Evolutionary conservation across 2,329 filamentous ascomycete genomes (phyloP).

Genomic region (Aspergillus oerlinghausenensis): DNA sequence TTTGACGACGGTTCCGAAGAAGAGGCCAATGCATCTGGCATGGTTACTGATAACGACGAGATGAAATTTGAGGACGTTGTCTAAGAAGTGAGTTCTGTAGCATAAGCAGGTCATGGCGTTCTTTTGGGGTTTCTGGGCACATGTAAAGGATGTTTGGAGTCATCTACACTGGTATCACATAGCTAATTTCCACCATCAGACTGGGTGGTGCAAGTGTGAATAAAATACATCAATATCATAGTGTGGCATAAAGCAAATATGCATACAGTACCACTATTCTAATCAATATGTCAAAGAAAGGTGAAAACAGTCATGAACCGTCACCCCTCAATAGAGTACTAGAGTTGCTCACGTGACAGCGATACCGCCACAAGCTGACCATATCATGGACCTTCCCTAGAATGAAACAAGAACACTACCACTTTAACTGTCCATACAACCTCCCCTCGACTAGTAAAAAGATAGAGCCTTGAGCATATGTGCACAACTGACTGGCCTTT

Average conservation of each 20-base stretch:
- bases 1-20: constrained; percentile 50
- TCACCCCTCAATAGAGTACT: too few relatives aligned
- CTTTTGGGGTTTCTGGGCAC: constrained; percentile 10
- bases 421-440: neutral
- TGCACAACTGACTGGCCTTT: constrained; percentile 5
- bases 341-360: neutral
- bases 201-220: neutral
- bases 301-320: neutral
- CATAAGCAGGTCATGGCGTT: constrained; percentile 24
- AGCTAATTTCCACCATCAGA: neutral
- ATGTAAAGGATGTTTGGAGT: constrained; percentile 11
- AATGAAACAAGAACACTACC: neutral
- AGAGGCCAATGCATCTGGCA: constrained; percentile 44
- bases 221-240: neutral
- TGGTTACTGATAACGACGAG: constrained; percentile 59
- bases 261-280: neutral
- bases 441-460: neutral
- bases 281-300: neutral
- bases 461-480: neutral
- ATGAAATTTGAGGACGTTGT: constrained; percentile 78
- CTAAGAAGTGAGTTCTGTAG: constrained; percentile 21
- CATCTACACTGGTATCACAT: neutral
- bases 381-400: neutral
- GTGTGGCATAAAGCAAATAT: neutral
- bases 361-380: neutral